Conservation (phyloP, 129 eudicot species). For the Apium graveolens region DNA sequence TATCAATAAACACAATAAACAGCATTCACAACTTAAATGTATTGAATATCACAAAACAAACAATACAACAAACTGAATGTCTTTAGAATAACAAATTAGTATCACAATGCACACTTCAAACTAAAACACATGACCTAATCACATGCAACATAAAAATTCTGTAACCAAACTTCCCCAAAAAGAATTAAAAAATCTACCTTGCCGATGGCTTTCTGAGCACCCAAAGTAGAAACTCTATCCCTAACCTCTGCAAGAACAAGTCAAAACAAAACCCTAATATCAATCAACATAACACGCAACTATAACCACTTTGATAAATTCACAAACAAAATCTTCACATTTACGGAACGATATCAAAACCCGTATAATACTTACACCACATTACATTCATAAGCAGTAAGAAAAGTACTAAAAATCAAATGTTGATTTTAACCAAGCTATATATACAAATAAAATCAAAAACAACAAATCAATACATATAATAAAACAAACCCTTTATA, state of each 20-base stretch:
- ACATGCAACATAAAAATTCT: neutral
- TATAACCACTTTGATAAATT: neutral
- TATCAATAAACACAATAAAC: neutral
- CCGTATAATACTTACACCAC: neutral
- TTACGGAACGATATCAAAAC: neutral
- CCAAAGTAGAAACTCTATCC: constrained; percentile 45
- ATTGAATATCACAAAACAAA: neutral
- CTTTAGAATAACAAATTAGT: neutral
- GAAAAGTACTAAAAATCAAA: neutral
- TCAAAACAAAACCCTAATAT: neutral
- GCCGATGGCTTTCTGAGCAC: constrained; percentile 53
- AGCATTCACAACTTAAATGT: neutral
- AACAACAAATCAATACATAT: neutral
- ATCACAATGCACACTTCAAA: neutral
- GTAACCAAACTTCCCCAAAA: neutral
- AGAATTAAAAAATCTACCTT: constrained; percentile 31
- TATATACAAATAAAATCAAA: neutral
- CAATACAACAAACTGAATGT: neutral
- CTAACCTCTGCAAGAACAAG: constrained; percentile 50
- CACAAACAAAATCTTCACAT: neutral
- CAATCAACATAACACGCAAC: neutral
- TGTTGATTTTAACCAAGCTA: neutral
- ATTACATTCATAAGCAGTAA: neutral
- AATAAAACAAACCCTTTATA: neutral
- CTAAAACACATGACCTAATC: neutral